phyloP scores from a whole-genome alignment of 2,329 filamentous ascomycete species.

The Lachnellula arida region DNA sequence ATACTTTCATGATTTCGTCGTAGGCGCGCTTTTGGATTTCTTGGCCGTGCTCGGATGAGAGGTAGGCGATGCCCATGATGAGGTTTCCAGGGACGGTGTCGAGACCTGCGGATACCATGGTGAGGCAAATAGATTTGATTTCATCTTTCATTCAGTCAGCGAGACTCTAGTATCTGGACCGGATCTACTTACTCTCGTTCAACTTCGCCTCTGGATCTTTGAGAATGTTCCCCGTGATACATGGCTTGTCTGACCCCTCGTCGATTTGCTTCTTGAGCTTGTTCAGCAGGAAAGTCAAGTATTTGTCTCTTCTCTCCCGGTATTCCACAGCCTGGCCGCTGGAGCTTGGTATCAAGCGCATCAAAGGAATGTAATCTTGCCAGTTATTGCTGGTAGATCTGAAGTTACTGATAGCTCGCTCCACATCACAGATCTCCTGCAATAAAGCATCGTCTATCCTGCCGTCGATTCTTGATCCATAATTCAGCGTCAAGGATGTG shows the following conservation, averaged over 20 bases:
- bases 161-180: conserved; percentile 32
- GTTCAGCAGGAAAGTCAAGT: conserved; percentile 54
- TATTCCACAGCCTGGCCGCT: conserved; percentile 61
- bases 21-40: conserved; percentile 66
- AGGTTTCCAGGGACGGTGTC: conserved; percentile 78
- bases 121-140: conserved; percentile 74
- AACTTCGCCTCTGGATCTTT: conserved; percentile 58
- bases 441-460: conserved; percentile 63
- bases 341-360: conserved; percentile 59
- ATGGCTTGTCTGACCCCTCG: conserved; percentile 61
- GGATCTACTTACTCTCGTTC: conserved; percentile 49
- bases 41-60: conserved; percentile 64
- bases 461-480: conserved; percentile 70
- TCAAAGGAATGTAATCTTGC: conserved; percentile 76
- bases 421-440: conserved; percentile 69
- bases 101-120: conserved; percentile 76
- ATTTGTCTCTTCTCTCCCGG: conserved; percentile 62
- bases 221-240: conserved; percentile 65
- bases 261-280: conserved; percentile 57
- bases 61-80: conserved; percentile 73
- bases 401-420: conserved; percentile 71
- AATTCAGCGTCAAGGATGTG: conserved; percentile 72
- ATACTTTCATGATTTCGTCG: conserved; percentile 63
- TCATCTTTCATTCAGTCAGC: conserved; percentile 53
- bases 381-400: conserved; percentile 77